phyloP scores from a whole-genome alignment of 2,329 filamentous ascomycete genomes.

The Colletotrichum brevisporum region DNA sequence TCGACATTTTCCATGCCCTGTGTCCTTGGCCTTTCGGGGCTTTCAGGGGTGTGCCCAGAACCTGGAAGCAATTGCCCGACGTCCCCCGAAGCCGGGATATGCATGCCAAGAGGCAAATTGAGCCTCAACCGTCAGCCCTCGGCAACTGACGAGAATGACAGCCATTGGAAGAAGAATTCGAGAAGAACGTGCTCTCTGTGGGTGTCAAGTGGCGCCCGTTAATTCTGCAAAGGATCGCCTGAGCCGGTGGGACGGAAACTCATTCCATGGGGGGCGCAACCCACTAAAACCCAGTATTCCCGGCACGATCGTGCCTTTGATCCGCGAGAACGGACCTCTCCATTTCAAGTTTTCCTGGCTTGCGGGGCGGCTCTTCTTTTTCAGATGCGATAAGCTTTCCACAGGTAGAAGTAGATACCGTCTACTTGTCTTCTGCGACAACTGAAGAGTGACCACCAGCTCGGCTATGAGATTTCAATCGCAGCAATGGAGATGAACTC shows the following conservation, averaged over 20 bases:
- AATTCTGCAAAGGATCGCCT: constrained; percentile 25
- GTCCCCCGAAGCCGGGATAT: constrained; percentile 12
- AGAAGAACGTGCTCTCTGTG: constrained; percentile 1
- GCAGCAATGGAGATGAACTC: too few species aligned
- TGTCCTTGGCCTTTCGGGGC: neutral
- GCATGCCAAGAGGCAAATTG: constrained; percentile 32
- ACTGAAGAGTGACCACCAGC: too few species aligned
- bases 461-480: too few species aligned
- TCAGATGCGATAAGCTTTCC: too few species aligned
- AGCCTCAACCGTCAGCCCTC: constrained; percentile 31
- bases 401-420: too few species aligned
- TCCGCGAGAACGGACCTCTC: constrained; percentile 12
- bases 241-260: constrained; percentile 16
- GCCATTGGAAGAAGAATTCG: neutral
- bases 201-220: constrained; percentile 2
- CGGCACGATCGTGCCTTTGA: constrained; percentile 16
- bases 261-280: constrained; percentile 12
- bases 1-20: neutral
- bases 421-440: too few species aligned
- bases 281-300: constrained; percentile 17
- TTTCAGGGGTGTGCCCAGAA: constrained; percentile 14
- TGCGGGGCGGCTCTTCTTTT: too few species aligned
- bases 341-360: neutral
- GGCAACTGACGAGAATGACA: neutral
- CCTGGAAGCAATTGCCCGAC: constrained; percentile 8